These are phyloP conservation scores for Erucastrum elatum DNA, from an alignment of 345 rosid genomes.

Conservation along the genomic window DNA sequence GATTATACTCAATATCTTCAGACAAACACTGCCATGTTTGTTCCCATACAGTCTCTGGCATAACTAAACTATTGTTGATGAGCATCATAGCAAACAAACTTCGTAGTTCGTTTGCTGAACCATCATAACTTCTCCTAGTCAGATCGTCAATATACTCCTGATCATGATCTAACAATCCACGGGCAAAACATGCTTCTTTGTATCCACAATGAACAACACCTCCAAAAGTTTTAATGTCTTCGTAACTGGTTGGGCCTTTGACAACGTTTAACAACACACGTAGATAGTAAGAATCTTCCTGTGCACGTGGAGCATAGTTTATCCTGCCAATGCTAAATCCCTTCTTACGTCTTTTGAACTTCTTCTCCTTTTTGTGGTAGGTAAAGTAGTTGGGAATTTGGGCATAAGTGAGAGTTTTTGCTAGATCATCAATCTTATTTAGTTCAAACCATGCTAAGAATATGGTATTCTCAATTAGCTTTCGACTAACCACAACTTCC, in stretches of 20 bases:
- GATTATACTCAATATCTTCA: not conserved
- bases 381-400: not conserved
- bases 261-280: not conserved
- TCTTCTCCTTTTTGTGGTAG: not conserved
- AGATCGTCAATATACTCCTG: not conserved
- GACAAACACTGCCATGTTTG: not conserved
- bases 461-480: not conserved
- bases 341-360: not conserved
- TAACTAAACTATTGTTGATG: not conserved
- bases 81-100: not conserved
- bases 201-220: not conserved
- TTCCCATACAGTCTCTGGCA: not conserved
- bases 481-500: not conserved
- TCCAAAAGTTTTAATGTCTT: not conserved
- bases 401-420: not conserved
- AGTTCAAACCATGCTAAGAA: not conserved
- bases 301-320: not conserved
- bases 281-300: not conserved
- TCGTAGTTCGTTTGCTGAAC: not conserved
- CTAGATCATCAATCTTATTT: not conserved
- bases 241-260: not conserved
- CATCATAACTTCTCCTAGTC: not conserved
- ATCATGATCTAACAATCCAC: not conserved
- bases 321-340: not conserved
- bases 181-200: not conserved